phyloP scores from a whole-genome alignment of 2,329 filamentous ascomycete species.

The Ilyonectria mors-panacis region DNA sequence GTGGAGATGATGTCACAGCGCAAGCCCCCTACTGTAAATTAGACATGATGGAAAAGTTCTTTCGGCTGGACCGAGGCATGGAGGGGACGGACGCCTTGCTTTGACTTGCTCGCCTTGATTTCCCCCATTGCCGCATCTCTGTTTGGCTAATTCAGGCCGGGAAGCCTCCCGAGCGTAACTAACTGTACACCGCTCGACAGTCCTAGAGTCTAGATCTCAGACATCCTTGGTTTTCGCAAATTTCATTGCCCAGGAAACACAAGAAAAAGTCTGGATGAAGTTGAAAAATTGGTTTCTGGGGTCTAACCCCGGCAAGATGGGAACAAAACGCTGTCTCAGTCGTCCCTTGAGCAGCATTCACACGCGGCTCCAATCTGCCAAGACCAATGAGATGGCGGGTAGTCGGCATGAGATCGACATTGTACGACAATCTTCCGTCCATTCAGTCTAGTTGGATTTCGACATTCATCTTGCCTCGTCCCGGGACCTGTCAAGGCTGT shows the following conservation, averaged over 20 bases:
- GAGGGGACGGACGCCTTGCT: background rate
- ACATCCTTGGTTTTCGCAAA: background rate
- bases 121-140: background rate
- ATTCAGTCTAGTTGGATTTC: background rate
- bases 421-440: conserved; percentile 4
- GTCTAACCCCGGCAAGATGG: background rate
- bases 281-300: background rate
- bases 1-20: conserved; percentile 8
- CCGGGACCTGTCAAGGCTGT: background rate
- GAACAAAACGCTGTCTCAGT: conserved; percentile 5
- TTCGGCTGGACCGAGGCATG: conserved; percentile 1
- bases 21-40: conserved; percentile 7
- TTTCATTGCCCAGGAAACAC: background rate
- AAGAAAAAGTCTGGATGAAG: background rate
- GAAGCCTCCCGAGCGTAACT: background rate
- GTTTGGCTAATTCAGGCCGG: background rate
- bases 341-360: background rate
- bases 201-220: background rate
- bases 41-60: background rate
- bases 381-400: conserved; percentile 10
- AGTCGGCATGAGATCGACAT: conserved; percentile 10
- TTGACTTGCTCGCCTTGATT: background rate
- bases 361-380: conserved; percentile 2
- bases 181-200: background rate
- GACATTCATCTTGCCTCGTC: background rate